Percentiles rank a stretch among this genome's conserved stretches.
Evolutionary conservation across 768 basidiomycete species (phyloP).

Genomic region (Lentinula guzmanii): DNA sequence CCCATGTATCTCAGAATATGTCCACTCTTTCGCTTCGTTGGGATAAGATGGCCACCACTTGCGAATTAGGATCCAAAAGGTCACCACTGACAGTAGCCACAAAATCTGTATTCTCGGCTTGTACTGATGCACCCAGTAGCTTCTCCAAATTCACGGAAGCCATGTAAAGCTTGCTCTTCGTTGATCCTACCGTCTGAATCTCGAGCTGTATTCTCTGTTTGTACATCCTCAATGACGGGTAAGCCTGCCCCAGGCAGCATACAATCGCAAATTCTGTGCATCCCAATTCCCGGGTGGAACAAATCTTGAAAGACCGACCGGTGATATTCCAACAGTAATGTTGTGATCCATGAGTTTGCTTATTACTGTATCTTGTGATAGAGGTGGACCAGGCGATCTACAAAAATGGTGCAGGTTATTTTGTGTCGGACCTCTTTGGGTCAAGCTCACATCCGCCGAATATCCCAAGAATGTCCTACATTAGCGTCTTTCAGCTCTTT

Average conservation of each 20-base stretch:
- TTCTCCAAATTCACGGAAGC: constrained; percentile 36
- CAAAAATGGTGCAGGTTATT: neutral
- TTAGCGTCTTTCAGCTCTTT: constrained; percentile 51
- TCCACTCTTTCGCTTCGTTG: constrained; percentile 20
- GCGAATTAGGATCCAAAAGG: constrained; percentile 22
- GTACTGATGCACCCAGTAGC: constrained; percentile 27
- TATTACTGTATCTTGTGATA: constrained; percentile 49
- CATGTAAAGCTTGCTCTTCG: constrained; percentile 29
- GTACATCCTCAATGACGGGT: neutral
- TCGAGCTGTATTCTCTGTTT: constrained; percentile 15
- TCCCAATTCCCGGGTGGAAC: constrained; percentile 34
- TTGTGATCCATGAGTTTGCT: constrained; percentile 48
- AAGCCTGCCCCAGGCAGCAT: constrained; percentile 45
- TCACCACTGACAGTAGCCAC: constrained; percentile 23
- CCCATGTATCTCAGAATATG: constrained; percentile 12
- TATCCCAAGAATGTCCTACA: constrained; percentile 64
- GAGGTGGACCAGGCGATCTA: constrained; percentile 67
- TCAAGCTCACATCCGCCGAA: neutral
- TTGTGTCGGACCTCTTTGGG: neutral
- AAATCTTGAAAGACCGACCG: constrained; percentile 27
- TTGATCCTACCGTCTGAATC: constrained; percentile 34
- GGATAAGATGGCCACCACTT: constrained; percentile 24
- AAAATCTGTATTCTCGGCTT: constrained; percentile 11
- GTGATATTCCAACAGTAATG: constrained; percentile 58
- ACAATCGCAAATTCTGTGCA: constrained; percentile 66